Evolutionary conservation across 176 grass and related monocot species (phyloP).

Genomic region (Phragmites australis): DNA sequence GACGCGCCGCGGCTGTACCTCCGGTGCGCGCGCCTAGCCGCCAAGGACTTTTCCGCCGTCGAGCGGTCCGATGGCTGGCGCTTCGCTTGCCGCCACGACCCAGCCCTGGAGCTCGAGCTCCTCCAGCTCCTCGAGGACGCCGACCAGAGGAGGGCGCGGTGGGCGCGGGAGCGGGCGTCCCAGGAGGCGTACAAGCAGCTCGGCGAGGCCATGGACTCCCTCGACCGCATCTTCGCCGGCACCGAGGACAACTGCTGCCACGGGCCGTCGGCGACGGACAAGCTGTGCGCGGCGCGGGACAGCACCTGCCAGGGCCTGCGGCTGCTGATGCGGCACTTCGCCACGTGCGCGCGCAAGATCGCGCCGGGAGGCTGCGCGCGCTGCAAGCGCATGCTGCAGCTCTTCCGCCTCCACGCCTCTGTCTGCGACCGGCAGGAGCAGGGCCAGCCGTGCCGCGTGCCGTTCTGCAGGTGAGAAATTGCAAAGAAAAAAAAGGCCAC

Average conservation of each 20-base stretch:
- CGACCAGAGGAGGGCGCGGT: slow-evolving; percentile 47
- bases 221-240: slow-evolving; percentile 55
- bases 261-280: background rate
- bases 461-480: slow-evolving; percentile 70
- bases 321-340: slow-evolving; percentile 63
- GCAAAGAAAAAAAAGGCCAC: background rate
- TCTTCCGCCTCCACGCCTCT: slow-evolving; percentile 73
- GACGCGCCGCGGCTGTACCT: slow-evolving; percentile 70
- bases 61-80: slow-evolving; percentile 72
- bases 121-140: slow-evolving; percentile 56
- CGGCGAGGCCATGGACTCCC: slow-evolving; percentile 60
- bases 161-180: slow-evolving; percentile 45
- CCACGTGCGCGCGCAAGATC: slow-evolving; percentile 49
- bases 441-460: slow-evolving; percentile 57
- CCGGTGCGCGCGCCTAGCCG: slow-evolving; percentile 61
- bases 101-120: slow-evolving; percentile 61
- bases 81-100: slow-evolving; percentile 70
- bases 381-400: slow-evolving; percentile 79
- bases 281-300: background rate
- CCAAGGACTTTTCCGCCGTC: slow-evolving; percentile 53
- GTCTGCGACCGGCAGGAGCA: slow-evolving; percentile 48
- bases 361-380: slow-evolving; percentile 54
- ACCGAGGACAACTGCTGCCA: background rate
- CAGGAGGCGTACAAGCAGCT: slow-evolving; percentile 59
- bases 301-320: slow-evolving; percentile 58